A percentile compares a stretch with the other conserved stretches of the same genome.
phyloP scores from a whole-genome alignment of 2,329 filamentous ascomycete species.

The Lachnum nothofagi region DNA sequence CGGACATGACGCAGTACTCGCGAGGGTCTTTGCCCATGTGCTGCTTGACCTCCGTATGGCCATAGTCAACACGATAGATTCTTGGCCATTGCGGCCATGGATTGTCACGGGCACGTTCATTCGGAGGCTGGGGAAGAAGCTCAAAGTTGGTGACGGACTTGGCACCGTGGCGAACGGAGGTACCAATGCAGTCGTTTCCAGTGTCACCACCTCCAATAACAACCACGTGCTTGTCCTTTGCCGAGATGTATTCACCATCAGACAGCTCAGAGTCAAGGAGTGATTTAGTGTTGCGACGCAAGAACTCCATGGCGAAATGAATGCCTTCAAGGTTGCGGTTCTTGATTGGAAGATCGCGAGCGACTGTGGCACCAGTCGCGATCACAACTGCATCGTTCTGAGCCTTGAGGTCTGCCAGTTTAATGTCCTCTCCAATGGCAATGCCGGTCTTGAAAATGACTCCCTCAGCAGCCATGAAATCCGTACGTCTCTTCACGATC shows the following conservation, averaged over 20 bases:
- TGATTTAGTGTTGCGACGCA: slow-evolving; percentile 97
- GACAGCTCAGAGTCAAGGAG: slow-evolving; percentile 84
- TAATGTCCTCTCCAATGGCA: slow-evolving; percentile 68
- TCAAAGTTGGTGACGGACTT: slow-evolving; percentile 97
- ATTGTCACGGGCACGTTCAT: slow-evolving; percentile 87
- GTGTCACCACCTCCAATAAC: slow-evolving; percentile 98
- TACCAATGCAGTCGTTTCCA: slow-evolving; percentile 96
- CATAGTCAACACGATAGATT: slow-evolving; percentile 97
- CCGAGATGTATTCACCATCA: slow-evolving; percentile 83
- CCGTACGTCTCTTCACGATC: slow-evolving; percentile 88
- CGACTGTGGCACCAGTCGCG: slow-evolving; percentile 87
- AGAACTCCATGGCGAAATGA: slow-evolving; percentile 95
- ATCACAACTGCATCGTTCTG: slow-evolving; percentile 81
- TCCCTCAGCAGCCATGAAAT: slow-evolving; percentile 90
- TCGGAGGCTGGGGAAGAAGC: slow-evolving; percentile 83
- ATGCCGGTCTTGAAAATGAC: slow-evolving; percentile 75
- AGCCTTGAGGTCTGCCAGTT: slow-evolving; percentile 66
- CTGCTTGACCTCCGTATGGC: slow-evolving; percentile 90
- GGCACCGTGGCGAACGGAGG: slow-evolving; percentile 88
- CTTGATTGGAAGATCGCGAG: slow-evolving; percentile 86
- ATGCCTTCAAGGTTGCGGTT: slow-evolving; percentile 83
- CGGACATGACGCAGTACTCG: slow-evolving; percentile 97
- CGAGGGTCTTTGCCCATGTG: slow-evolving; percentile 95
- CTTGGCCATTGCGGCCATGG: slow-evolving; percentile 98
- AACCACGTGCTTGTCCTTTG: slow-evolving; percentile 91